Conservation (phyloP, 352 stramenopile species). For the Pythium periplocum region DNA sequence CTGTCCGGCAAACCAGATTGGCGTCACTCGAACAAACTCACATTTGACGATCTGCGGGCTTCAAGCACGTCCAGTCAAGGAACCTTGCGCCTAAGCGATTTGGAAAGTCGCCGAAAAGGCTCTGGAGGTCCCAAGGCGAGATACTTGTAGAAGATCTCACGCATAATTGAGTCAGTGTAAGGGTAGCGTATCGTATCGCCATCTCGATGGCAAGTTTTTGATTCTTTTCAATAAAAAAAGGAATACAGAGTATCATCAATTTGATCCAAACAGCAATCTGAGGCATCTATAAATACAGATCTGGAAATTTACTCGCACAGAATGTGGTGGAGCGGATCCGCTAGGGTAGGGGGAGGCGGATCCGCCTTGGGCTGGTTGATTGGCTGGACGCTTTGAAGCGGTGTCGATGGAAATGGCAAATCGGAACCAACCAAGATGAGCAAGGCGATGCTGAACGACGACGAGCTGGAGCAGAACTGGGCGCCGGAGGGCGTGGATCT, state of each 20-base stretch:
- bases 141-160: too few species aligned
- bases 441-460: conserved; percentile 20
- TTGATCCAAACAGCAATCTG: too few species aligned
- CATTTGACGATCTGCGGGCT: conserved; percentile 18
- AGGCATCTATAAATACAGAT: too few species aligned
- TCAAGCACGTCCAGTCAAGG: too few species aligned
- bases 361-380: conserved; percentile 12
- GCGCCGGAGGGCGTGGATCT: conserved; percentile 18
- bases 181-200: too few species aligned
- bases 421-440: conserved; percentile 2
- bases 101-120: conserved; percentile 7
- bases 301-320: too few species aligned
- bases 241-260: too few species aligned
- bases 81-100: conserved; percentile 9
- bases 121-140: too few species aligned
- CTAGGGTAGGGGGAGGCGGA: conserved; percentile 14
- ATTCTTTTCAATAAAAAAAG: too few species aligned
- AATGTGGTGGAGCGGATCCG: conserved; percentile 12
- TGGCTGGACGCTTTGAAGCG: conserved; percentile 14
- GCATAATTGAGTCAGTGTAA: too few species aligned
- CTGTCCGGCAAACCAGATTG: neutral
- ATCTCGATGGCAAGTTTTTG: too few species aligned
- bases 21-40: conserved; percentile 17
- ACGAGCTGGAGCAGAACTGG: conserved; percentile 35
- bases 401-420: conserved; percentile 4